Base-by-base conservation (phyloP, 2,329 filamentous ascomycete species). In the Ophiostoma sp. region DNA sequence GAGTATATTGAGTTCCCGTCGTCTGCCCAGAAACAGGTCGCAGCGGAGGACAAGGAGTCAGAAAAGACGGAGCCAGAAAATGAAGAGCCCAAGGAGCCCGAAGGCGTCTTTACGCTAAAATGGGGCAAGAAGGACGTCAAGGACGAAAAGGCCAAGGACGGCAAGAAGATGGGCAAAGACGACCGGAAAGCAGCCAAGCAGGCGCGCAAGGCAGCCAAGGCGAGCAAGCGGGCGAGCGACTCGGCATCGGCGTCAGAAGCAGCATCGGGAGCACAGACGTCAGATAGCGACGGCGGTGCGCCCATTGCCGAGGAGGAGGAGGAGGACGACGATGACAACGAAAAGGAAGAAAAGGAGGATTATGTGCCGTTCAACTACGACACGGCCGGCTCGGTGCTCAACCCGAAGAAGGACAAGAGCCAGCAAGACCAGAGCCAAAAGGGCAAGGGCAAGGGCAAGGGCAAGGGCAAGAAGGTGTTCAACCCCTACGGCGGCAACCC, bases 351-450 rank as follows among this genome's bases (percentile, higher is more conserved):
- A n/a, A 66, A n/a, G 36, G 36, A 57, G 20, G 72, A 39, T 20
- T 23, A 65, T 75, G 39, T 73, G 65, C 77, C 77, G 5, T 80
- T 80, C 72, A 78, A 80, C 73, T 80, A 80, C 72, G 77, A 74
- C 74, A 77, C 77, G 68, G 79, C 79, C 7, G 73, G 75, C 48
- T 77, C 77, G 31, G 77, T 79, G 52, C 69, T 80, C 54, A 74
- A 77, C 67, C 74, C 77, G 10, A 72, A 77, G 67, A 70, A 31
- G 57, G 73, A 41, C n/a, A 67, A 67, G 65, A 35, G 31, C 31
- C 39, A 52, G 48, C 70, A 73, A 1, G 48, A 27, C 15, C 41
- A 23, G 27, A 3, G 27, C 27, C 23, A 68, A 23, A 68, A 66
- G 33, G 27, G 48, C 13, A 23, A 23, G 33, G 31, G 8, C 11